Base-by-base conservation (phyloP, 164 flowering plant species). In the Malania oleifera region DNA sequence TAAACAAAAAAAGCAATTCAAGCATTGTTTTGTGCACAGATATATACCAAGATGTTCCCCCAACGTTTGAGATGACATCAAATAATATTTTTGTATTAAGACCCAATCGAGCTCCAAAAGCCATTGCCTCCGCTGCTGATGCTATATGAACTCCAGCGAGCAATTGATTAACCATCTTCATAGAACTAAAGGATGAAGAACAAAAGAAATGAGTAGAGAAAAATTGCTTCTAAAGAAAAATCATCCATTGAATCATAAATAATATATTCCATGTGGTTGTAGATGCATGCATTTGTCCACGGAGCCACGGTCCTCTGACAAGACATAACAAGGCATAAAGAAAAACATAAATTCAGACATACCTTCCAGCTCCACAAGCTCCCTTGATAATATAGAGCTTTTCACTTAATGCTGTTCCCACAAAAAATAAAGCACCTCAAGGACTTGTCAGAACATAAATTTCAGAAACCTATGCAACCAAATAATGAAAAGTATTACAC, bases 121-220 rank as follows among this genome's bases (percentile, higher is more conserved):
- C 98, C 84, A 95, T 84, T 59, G 96, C 97, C 77, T 95, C 99
- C 53, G 99, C 99, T 51, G 91, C 79, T 58, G 97, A 76, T 70
- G 93, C 99, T 57, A 95, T 95, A 66, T 95, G 99, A 70, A 95
- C 96, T 69, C 99, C 99, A 68, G 99, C 99, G 71, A 95, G 97
- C 63, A 95, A 77, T 75, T 95, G 99, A 74, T 95, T 95, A 56
- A 86, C 82, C 99, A 95, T 95, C 78, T 95, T 95, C 55, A 95
- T 82, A 67, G 74, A 84, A 80, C 99, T 95, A 54, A 22, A 69
- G 54, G 27, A 62, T 20, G 41, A 13, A 54, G 49, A 8, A 54
- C 13, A 28, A 26, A 57, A 39, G 35, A 37, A 28, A 56, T 56
- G 26, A 40, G 17, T 17, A 56, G 40, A 4, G 2, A 26, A 45